Percentiles rank a stretch among this genome's conserved stretches.
Evolutionary conservation across 2,329 filamentous ascomycete genomes (phyloP).

Genomic region (Sporothrix dimorphospora): DNA sequence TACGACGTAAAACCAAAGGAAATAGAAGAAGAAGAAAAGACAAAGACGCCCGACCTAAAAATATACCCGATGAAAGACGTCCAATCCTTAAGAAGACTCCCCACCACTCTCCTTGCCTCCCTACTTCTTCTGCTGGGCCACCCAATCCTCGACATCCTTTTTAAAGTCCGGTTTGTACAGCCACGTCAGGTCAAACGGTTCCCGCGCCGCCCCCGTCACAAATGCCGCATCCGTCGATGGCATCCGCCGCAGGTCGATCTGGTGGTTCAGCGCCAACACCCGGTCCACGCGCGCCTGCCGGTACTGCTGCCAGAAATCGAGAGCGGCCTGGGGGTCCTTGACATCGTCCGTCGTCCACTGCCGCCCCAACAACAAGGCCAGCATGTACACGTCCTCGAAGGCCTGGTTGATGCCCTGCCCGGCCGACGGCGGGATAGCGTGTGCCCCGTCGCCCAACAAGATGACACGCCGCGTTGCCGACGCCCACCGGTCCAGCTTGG

Average conservation of each 20-base stretch:
- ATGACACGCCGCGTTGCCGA: conserved; percentile 45
- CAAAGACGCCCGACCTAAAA: too few relatives aligned
- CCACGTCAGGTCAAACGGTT: conserved; percentile 15
- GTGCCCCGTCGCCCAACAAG: conserved; percentile 53
- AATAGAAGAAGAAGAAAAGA: neutral
- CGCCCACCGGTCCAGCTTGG: conserved; percentile 50
- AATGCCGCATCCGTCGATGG: neutral
- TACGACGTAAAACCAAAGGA: neutral
- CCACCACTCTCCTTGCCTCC: neutral
- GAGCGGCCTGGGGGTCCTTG: conserved; percentile 31
- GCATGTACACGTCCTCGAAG: conserved; percentile 35
- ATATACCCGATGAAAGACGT: too few relatives aligned
- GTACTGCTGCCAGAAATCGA: conserved; percentile 37
- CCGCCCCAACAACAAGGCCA: conserved; percentile 33
- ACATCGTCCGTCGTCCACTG: neutral
- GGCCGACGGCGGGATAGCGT: conserved; percentile 52
- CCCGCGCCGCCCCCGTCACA: neutral
- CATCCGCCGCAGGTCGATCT: conserved; percentile 30
- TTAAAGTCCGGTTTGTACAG: conserved; percentile 23
- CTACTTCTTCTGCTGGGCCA: conserved; percentile 5
- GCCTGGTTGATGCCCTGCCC: conserved; percentile 44
- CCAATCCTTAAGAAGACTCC: too few relatives aligned
- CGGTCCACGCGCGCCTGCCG: conserved; percentile 36
- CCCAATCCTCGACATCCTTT: conserved; percentile 21
- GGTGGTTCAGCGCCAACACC: conserved; percentile 32